Conservation (phyloP, 139 green algal species). For the Mychonastes homosphaera region DNA sequence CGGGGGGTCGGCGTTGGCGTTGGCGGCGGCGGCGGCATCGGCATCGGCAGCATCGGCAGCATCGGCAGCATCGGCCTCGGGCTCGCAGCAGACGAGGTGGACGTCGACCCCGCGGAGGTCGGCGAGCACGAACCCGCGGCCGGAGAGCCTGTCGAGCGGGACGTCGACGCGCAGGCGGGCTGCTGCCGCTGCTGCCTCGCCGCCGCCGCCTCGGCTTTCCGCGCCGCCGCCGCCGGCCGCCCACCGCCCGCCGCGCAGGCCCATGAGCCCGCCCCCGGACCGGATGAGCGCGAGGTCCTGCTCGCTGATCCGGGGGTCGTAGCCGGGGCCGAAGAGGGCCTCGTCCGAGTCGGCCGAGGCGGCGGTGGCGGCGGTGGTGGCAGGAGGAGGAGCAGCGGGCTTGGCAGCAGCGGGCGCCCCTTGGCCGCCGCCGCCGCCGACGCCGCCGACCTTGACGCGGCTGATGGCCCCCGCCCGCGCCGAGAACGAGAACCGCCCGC, state of each 20-base stretch:
- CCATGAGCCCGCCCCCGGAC: constrained; percentile 22
- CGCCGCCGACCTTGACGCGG: too few relatives aligned
- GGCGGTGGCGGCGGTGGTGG: background rate
- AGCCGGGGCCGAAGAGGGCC: constrained; percentile 22
- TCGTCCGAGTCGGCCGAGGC: constrained; percentile 15
- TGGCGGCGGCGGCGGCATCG: constrained; percentile 17
- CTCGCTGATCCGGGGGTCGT: too few relatives aligned
- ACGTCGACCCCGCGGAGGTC: constrained; percentile 15
- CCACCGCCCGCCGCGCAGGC: constrained; percentile 11
- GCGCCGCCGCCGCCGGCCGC: background rate
- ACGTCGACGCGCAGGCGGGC: background rate
- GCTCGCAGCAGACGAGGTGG: background rate
- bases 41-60: background rate
- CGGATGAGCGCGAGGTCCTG: constrained; percentile 23
- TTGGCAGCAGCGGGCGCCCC: background rate
- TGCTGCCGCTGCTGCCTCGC: background rate
- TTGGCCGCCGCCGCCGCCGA: background rate
- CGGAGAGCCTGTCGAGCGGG: constrained; percentile 8
- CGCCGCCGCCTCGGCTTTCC: background rate
- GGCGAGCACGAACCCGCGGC: constrained; percentile 29
- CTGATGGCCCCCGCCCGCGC: too few relatives aligned
- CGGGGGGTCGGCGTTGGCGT: constrained; percentile 33
- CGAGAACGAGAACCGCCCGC: too few relatives aligned
- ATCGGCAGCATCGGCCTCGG: background rate
- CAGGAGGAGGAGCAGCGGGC: background rate